These are phyloP conservation scores for Dacryopinax primogenitus DNA, from an alignment of 768 basidiomycete genomes.

Conservation along the genomic window DNA sequence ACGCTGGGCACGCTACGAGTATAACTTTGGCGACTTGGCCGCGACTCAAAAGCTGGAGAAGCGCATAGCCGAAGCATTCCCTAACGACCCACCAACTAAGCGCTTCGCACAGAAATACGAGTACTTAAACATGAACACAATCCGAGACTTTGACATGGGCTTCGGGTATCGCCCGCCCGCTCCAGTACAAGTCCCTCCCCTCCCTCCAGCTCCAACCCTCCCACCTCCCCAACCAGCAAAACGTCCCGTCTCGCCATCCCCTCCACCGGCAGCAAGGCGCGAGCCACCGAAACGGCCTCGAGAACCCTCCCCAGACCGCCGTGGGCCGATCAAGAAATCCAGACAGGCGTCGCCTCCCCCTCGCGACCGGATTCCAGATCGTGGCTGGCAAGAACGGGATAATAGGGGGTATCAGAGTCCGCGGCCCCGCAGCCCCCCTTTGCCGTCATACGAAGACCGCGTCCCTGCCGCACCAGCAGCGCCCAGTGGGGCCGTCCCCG, in stretches of 20 bases:
- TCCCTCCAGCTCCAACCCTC: conserved; percentile 11
- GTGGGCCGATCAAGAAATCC: not conserved
- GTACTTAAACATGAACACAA: conserved; percentile 74
- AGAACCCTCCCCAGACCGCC: conserved; percentile 20
- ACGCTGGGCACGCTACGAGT: conserved; percentile 90
- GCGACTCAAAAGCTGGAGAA: conserved; percentile 80
- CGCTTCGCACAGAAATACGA: conserved; percentile 61
- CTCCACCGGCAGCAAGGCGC: not conserved
- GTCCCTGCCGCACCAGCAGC: conserved; percentile 32
- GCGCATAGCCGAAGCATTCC: conserved; percentile 76
- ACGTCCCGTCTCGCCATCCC: not conserved
- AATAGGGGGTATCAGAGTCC: conserved; percentile 6
- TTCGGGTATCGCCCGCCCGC: conserved; percentile 38
- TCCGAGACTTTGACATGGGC: conserved; percentile 79
- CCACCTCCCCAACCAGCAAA: conserved; percentile 23
- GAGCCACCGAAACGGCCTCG: conserved; percentile 30
- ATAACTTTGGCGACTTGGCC: conserved; percentile 84
- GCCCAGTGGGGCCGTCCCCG: conserved; percentile 30
- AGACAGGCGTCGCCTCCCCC: not conserved
- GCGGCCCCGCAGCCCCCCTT: not conserved
- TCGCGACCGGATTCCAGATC: not conserved
- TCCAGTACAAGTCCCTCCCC: conserved; percentile 12
- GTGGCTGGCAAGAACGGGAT: not conserved
- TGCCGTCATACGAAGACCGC: conserved; percentile 21
- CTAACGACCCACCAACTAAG: conserved; percentile 78